Conservation (phyloP, 139 green algal species). For the Astrephomene gubernaculifera region DNA sequence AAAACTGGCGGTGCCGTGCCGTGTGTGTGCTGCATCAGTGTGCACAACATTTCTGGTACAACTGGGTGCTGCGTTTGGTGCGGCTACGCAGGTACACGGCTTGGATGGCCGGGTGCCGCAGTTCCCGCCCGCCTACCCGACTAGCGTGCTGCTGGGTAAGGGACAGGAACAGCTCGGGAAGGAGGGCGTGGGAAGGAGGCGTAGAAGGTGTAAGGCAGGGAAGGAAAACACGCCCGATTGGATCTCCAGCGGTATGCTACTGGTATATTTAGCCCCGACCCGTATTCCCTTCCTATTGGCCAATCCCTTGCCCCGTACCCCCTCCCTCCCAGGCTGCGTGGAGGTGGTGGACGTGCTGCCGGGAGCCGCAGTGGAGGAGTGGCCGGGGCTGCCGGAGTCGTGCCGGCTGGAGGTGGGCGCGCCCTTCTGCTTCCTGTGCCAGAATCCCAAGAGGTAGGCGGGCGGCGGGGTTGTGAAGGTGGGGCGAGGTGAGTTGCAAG, state of each 20-base stretch:
- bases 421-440: conserved; percentile 66
- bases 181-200: too few species aligned
- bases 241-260: too few species aligned
- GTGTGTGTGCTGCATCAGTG: too few species aligned
- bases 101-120: conserved; percentile 24
- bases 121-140: conserved; percentile 61
- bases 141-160: conserved; percentile 60
- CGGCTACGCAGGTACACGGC: conserved; percentile 38
- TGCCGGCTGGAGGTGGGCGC: conserved; percentile 54
- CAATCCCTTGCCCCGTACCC: neutral
- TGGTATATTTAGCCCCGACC: too few species aligned
- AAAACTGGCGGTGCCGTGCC: too few species aligned
- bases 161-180: too few species aligned
- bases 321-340: conserved; percentile 43
- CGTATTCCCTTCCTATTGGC: too few species aligned
- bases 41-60: too few species aligned
- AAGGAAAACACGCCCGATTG: too few species aligned
- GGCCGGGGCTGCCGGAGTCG: conserved; percentile 48
- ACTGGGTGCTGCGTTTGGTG: neutral
- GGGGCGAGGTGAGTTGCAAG: too few species aligned
- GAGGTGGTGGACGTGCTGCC: conserved; percentile 63
- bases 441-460: conserved; percentile 41
- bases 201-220: too few species aligned
- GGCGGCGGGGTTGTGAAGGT: neutral
- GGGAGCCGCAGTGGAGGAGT: conserved; percentile 49